Evolutionary conservation across 2,329 filamentous ascomycete genomes (phyloP).

Genomic region (Gaeumannomyces tritici): DNA sequence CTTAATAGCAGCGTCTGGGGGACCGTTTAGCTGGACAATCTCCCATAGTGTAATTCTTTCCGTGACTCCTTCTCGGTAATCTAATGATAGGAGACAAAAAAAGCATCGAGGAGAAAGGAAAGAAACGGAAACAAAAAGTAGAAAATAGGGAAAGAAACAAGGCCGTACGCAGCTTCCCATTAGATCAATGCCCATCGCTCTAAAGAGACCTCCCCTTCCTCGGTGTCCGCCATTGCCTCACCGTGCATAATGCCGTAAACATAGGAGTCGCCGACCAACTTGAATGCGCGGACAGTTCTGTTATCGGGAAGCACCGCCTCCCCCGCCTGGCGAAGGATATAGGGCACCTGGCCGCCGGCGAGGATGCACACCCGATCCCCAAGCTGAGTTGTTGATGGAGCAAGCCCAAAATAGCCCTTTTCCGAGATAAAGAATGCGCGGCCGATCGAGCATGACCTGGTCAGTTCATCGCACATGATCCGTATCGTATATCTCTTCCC

Average conservation of each 20-base stretch:
- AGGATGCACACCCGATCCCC: not conserved
- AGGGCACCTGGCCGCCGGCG: not conserved
- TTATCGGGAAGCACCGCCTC: not conserved
- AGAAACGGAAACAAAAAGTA: no score
- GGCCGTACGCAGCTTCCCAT: no score
- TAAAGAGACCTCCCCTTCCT: not conserved
- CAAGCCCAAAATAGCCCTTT: not conserved
- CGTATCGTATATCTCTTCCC: no score
- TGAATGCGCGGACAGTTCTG: not conserved
- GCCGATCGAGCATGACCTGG: not conserved
- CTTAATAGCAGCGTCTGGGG: constrained; percentile 11
- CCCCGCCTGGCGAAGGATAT: not conserved
- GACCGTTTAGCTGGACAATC: no score
- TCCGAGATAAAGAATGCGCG: not conserved
- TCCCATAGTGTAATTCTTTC: no score
- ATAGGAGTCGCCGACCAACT: not conserved
- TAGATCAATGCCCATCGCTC: not conserved
- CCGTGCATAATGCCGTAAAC: not conserved
- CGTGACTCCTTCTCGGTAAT: no score
- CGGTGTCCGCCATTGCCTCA: not conserved
- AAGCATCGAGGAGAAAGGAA: no score
- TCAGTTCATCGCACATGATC: no score
- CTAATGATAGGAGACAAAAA: no score
- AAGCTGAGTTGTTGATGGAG: not conserved
- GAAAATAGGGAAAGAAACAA: no score